These are phyloP conservation scores for Iberis pinnata DNA, from an alignment of 345 rosid species.

Conservation along the genomic window DNA sequence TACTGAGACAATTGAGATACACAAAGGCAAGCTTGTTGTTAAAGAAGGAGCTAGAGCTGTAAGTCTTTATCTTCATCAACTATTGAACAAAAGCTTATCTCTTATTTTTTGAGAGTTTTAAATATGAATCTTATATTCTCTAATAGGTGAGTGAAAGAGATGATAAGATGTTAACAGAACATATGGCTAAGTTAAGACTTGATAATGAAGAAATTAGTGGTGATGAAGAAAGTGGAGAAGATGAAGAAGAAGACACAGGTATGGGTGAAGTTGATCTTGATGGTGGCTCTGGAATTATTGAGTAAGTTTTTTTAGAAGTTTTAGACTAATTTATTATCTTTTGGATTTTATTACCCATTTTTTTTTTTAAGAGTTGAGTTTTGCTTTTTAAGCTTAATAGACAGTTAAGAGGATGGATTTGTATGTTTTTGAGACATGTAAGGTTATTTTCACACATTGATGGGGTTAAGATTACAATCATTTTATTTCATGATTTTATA, in stretches of 20 bases:
- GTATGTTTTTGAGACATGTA: no score
- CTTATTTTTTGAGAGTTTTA: background rate
- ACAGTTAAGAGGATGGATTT: conserved; percentile 19
- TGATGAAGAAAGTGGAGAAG: conserved; percentile 93
- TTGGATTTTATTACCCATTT: background rate
- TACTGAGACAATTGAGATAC: conserved; percentile 66
- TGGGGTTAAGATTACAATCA: conserved; percentile 16
- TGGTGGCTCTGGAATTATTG: conserved; percentile 46
- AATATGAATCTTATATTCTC: background rate
- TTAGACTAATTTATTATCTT: conserved; percentile 7
- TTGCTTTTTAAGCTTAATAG: conserved; percentile 4
- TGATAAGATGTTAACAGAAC: conserved; percentile 88
- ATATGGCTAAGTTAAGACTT: conserved; percentile 74
- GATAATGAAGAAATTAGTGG: conserved; percentile 91
- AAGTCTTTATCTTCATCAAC: conserved; percentile 30
- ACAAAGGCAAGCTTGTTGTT: conserved; percentile 81
- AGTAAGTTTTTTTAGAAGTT: conserved; percentile 31
- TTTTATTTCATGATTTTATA: conserved; percentile 13
- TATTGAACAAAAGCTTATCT: background rate
- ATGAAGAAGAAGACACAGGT: conserved; percentile 83
- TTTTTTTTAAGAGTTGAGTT: background rate
- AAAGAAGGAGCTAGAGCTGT: conserved; percentile 95
- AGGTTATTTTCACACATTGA: conserved; percentile 11
- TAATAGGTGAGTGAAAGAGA: conserved; percentile 94
- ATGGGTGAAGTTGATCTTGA: conserved; percentile 86